These are phyloP conservation scores for Trametes versicolor DNA, from an alignment of 1,284 basidiomycete species.

Conservation along the genomic window DNA sequence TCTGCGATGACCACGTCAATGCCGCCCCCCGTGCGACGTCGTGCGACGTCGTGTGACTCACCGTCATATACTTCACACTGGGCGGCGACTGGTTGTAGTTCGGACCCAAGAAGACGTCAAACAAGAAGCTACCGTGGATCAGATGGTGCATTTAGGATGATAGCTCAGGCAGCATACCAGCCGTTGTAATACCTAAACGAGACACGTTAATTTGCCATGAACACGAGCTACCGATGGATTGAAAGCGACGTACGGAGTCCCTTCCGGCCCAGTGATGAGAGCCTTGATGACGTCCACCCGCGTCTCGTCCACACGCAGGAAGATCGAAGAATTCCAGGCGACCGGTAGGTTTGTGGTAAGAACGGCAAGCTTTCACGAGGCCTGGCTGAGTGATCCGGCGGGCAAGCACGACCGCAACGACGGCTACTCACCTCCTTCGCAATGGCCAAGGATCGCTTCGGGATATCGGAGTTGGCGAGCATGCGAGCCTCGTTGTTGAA, in stretches of 20 bases:
- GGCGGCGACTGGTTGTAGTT: conserved; percentile 86
- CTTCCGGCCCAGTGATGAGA: conserved; percentile 89
- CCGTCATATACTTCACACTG: conserved; percentile 90
- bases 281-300: conserved; percentile 93
- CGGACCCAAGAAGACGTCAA: conserved; percentile 91
- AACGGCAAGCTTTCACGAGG: conserved; percentile 75
- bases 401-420: neutral
- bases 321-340: conserved; percentile 91
- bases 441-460: conserved; percentile 89
- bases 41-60: conserved; percentile 46
- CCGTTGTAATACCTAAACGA: conserved; percentile 78
- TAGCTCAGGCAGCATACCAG: conserved; percentile 61
- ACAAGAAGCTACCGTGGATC: conserved; percentile 63
- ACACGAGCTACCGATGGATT: conserved; percentile 13
- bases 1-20: conserved; percentile 55
- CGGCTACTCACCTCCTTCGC: conserved; percentile 81
- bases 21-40: neutral
- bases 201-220: neutral
- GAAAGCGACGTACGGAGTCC: conserved; percentile 78
- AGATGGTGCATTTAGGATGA: neutral
- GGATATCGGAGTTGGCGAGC: conserved; percentile 82
- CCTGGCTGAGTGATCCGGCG: conserved; percentile 12
- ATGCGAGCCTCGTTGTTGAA: conserved; percentile 83
- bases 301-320: conserved; percentile 86
- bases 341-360: conserved; percentile 90